Base-by-base conservation (phyloP, 2,329 filamentous ascomycete genomes). In the Cryphonectria carpinicola region DNA sequence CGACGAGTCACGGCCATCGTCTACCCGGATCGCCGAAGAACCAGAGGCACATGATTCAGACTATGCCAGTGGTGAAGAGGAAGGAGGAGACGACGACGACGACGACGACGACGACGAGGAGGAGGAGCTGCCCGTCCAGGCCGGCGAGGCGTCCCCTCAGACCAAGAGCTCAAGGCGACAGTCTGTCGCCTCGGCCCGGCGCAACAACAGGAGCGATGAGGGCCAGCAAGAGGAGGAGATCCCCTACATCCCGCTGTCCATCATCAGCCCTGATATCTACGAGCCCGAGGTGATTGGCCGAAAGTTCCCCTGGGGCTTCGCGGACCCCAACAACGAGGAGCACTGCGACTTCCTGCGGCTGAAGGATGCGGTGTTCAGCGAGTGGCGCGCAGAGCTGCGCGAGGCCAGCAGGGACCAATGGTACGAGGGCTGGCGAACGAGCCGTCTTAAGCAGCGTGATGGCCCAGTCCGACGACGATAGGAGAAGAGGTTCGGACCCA, bases 301-400 rank as follows among this genome's bases (percentile, higher is more conserved):
- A 72, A 91, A 92, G 74, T 99, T 98, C 80, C 93, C 96, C 0
- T 99, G 96, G 96, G 96, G 96, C 8, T 97, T 98, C 76, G 96
- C 96, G 5, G 94, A 98, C 78, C 96, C 96, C 0, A 95, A 96
- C 84, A 91, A 98, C 77, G 86, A 90, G 41, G 89, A 93, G 76
- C 96, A 99, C 82, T 99, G 96, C 82, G 96, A 99, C 81, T 99
- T 98, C 80, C 85, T 92, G 69, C 91, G 92, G 73, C 87, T 99
- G 75, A 96, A 96, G 82, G 95, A 98, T 71, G 91, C 92, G 10
- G 93, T 99, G 43, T 99, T 99, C 80, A 90, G 86, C 74, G 95
- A 98, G 78, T 99, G 96, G 96, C 92, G 95, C 66, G 88, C 88
- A 60, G 96, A 99, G 79, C 85, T 99, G 72, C 92, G 95, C 72